These are phyloP conservation scores for Adansonia rubrostipa DNA, from an alignment of 441 rosid species.

Conservation along the genomic window DNA sequence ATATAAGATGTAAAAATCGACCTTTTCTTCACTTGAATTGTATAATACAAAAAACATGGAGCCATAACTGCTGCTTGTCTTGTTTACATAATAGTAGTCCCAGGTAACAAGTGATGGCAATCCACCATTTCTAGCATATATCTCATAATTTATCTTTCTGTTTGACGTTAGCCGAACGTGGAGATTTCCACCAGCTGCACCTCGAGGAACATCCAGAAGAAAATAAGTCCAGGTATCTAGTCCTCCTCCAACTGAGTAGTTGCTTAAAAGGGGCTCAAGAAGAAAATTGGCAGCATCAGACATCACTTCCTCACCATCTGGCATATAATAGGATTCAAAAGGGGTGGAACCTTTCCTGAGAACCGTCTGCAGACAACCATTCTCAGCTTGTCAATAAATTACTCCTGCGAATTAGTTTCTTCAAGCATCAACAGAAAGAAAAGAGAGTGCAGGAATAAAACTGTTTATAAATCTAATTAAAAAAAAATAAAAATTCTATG, in stretches of 20 bases:
- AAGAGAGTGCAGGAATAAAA: slow-evolving; percentile 19
- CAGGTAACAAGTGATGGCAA: slow-evolving; percentile 66
- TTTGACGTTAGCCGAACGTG: slow-evolving; percentile 68
- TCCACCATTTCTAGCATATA: slow-evolving; percentile 80
- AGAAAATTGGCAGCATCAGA: slow-evolving; percentile 64
- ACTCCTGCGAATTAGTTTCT: slow-evolving; percentile 29
- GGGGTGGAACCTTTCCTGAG: slow-evolving; percentile 66
- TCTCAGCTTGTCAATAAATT: slow-evolving; percentile 38
- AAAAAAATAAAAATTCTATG: slow-evolving; percentile 3
- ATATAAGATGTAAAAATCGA: slow-evolving; percentile 27
- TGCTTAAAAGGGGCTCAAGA: slow-evolving; percentile 75
- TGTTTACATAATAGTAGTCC: slow-evolving; percentile 84
- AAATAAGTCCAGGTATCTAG: slow-evolving; percentile 77
- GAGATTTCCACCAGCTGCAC: slow-evolving; percentile 93
- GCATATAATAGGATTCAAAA: slow-evolving; percentile 83
- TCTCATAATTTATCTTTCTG: slow-evolving; percentile 58
- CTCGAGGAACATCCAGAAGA: slow-evolving; percentile 71
- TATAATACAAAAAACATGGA: slow-evolving; percentile 35
- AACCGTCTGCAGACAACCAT: slow-evolving; percentile 71
- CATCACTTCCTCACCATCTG: slow-evolving; percentile 54
- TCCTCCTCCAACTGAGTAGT: slow-evolving; percentile 54
- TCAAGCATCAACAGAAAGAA: slow-evolving; percentile 36
- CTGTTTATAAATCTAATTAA: slow-evolving; percentile 19
- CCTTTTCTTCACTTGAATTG: slow-evolving; percentile 23
- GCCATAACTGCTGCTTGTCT: slow-evolving; percentile 57